phyloP scores from a whole-genome alignment of 352 stramenopile species.

The Globisporangium irregulare region DNA sequence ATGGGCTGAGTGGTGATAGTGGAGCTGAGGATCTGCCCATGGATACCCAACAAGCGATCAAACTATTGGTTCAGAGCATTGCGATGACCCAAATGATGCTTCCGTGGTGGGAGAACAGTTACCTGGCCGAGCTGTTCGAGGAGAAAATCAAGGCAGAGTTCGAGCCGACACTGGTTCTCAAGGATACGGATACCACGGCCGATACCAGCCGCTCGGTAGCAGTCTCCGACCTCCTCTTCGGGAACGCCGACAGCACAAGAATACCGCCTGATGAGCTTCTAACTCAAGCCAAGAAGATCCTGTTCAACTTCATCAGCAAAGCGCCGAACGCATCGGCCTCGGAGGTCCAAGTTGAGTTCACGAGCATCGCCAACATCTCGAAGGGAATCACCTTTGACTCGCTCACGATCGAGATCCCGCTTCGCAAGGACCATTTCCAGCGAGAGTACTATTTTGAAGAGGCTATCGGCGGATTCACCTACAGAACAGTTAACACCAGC shows the following conservation, averaged over 20 bases:
- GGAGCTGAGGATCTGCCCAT: not conserved
- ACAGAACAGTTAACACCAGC: not conserved
- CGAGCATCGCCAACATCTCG: constrained; percentile 3
- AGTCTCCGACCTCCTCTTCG: not conserved
- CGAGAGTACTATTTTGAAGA: not conserved
- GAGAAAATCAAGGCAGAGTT: constrained; percentile 1
- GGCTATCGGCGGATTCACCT: not conserved
- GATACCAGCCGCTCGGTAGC: not conserved
- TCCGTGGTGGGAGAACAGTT: constrained; percentile 6
- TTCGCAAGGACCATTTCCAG: constrained; percentile 4
- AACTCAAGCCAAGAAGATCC: constrained; percentile 1
- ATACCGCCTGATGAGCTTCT: not conserved
- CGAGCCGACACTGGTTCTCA: not conserved
- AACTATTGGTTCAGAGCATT: constrained; percentile 5
- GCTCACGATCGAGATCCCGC: constrained; percentile 11
- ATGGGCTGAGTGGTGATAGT: not conserved
- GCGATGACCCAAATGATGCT: constrained; percentile 4
- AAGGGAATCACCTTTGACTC: not conserved
- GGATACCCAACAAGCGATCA: not conserved
- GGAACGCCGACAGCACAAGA: not conserved
- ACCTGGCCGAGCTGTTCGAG: not conserved
- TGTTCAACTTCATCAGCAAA: constrained; percentile 7
- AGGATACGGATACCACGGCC: not conserved
- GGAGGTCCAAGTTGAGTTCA: constrained; percentile 7
- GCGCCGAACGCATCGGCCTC: constrained; percentile 6